phyloP scores from a whole-genome alignment of 2,329 filamentous ascomycete genomes.

The Neofusicoccum sp. region DNA sequence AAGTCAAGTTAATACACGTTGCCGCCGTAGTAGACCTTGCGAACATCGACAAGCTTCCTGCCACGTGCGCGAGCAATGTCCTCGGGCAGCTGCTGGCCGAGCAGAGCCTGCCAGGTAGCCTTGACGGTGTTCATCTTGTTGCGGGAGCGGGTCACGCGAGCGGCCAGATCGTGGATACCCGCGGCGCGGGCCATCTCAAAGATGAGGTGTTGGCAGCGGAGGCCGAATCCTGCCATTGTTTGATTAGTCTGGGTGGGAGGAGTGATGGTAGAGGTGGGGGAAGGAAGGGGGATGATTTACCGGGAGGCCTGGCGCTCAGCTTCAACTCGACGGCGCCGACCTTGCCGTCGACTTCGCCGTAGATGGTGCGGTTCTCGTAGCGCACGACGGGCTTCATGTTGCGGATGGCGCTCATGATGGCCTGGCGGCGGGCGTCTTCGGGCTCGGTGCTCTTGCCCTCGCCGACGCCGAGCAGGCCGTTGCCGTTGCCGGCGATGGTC shows the following conservation, averaged over 20 bases:
- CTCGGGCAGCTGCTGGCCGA: slow-evolving; percentile 81
- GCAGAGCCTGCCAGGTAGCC: slow-evolving; percentile 78
- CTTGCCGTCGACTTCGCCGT: slow-evolving; percentile 78
- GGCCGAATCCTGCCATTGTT: slow-evolving; percentile 71
- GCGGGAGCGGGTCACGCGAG: slow-evolving; percentile 76
- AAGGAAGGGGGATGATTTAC: slow-evolving; percentile 48
- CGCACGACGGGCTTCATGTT: slow-evolving; percentile 91
- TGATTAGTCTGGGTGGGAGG: slow-evolving; percentile 7
- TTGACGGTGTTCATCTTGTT: slow-evolving; percentile 99
- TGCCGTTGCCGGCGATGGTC: slow-evolving; percentile 79
- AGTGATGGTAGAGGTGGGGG: background rate
- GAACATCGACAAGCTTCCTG: slow-evolving; percentile 92
- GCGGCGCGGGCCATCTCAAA: slow-evolving; percentile 89
- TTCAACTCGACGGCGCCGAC: slow-evolving; percentile 83
- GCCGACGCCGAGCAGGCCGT: slow-evolving; percentile 83
- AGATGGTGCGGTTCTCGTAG: slow-evolving; percentile 92
- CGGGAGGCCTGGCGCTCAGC: slow-evolving; percentile 79
- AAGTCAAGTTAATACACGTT: slow-evolving; percentile 41
- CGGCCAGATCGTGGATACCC: slow-evolving; percentile 84
- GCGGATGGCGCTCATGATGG: slow-evolving; percentile 75
- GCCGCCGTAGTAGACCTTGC: slow-evolving; percentile 95
- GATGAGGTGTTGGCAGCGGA: slow-evolving; percentile 86
- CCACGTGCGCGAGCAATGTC: slow-evolving; percentile 84
- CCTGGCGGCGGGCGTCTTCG: slow-evolving; percentile 66
- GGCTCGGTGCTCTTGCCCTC: slow-evolving; percentile 82